phyloP scores from a whole-genome alignment of 148 eudicot genomes.

The Polygonum maritimum region DNA sequence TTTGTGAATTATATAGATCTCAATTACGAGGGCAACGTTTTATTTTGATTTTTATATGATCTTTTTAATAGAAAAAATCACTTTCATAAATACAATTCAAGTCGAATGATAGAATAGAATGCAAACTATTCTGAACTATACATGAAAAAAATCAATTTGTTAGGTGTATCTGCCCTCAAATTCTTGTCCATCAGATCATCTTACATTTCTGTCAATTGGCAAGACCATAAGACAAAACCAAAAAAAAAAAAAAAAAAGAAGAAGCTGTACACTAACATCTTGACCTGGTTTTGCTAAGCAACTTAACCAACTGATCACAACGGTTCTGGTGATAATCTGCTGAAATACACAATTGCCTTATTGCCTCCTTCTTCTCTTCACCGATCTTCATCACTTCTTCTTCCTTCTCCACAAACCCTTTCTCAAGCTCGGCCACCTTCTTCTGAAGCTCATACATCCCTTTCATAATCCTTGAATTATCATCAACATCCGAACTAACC shows the following conservation, averaged over 20 bases:
- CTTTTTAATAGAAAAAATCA: no score
- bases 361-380: conserved; percentile 83
- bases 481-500: conserved; percentile 22
- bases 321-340: conserved; percentile 59
- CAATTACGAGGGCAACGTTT: no score
- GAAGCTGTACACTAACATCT: background rate
- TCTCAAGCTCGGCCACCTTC: conserved; percentile 40
- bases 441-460: conserved; percentile 30
- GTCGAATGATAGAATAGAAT: no score
- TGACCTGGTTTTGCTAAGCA: conserved; percentile 9
- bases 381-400: conserved; percentile 39
- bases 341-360: conserved; percentile 71
- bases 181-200: no score
- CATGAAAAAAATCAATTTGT: no score
- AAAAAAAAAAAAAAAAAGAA: no score
- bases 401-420: conserved; percentile 38
- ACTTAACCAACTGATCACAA: conserved; percentile 27
- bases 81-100: no score
- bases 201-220: background rate
- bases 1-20: background rate
- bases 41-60: no score
- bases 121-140: no score
- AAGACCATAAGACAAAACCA: background rate
- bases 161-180: no score
- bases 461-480: conserved; percentile 22